Evolutionary conservation across 495 filamentous ascomycete genomes (phyloP).

Genomic region (Penicillium maclennaniae): DNA sequence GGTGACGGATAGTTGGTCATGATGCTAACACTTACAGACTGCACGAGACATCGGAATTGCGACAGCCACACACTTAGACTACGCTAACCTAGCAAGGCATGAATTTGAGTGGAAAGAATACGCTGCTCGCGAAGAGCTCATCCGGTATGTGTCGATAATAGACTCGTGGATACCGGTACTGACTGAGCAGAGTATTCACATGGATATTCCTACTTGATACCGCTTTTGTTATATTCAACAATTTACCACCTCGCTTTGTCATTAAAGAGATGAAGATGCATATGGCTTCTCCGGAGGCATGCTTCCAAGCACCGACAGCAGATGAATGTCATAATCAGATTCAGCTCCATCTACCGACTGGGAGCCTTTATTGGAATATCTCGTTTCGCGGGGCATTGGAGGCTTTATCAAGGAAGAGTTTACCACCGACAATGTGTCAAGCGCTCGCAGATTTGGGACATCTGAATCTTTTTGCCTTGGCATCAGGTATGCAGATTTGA

Average conservation of each 20-base stretch:
- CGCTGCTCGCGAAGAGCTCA: constrained; percentile 20
- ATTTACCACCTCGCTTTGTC: constrained; percentile 28
- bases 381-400: constrained; percentile 17
- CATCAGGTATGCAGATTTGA: constrained; percentile 7
- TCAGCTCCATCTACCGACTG: constrained; percentile 1
- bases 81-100: constrained; percentile 8
- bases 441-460: constrained; percentile 12
- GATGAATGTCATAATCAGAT: constrained; percentile 17
- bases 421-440: neutral
- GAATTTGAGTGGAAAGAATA: constrained; percentile 27
- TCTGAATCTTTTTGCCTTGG: constrained; percentile 19
- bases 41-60: constrained; percentile 22
- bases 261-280: constrained; percentile 31
- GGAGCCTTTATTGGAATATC: constrained; percentile 13
- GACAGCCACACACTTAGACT: constrained; percentile 15
- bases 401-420: constrained; percentile 4
- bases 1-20: too few relatives aligned
- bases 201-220: constrained; percentile 30
- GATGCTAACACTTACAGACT: constrained; percentile 7
- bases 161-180: neutral
- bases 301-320: constrained; percentile 28
- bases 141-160: constrained; percentile 4
- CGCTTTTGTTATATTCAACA: constrained; percentile 28
- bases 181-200: constrained; percentile 10
- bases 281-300: constrained; percentile 25